phyloP scores from a whole-genome alignment of 179 eudicot species.

The Heliamphora pulchella region DNA sequence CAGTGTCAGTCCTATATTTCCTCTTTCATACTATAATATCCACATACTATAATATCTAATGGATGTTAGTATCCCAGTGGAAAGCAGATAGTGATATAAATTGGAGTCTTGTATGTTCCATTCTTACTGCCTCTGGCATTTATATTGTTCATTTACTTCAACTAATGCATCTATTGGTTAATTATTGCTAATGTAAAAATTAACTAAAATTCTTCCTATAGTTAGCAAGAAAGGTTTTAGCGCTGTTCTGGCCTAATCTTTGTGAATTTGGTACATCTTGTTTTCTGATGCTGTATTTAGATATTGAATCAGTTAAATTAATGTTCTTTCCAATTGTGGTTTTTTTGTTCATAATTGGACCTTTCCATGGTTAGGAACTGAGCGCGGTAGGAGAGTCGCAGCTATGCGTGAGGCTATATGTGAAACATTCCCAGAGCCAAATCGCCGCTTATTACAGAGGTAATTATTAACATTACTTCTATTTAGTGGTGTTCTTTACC shows the following conservation, averaged over 20 bases:
- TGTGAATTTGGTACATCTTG: not conserved
- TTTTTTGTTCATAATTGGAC: not conserved
- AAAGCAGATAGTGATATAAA: too few relatives aligned
- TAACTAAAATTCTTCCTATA: not conserved
- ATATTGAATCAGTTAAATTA: not conserved
- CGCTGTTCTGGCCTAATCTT: constrained; percentile 8
- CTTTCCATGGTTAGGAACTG: constrained; percentile 47
- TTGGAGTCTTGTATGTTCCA: too few relatives aligned
- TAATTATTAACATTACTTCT: constrained; percentile 21
- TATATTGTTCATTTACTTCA: not conserved
- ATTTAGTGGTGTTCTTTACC: not conserved
- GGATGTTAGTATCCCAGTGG: too few relatives aligned
- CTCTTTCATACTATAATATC: too few relatives aligned
- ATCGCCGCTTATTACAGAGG: constrained; percentile 91
- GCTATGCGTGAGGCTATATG: constrained; percentile 82
- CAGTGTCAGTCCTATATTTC: too few relatives aligned
- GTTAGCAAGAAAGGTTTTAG: not conserved
- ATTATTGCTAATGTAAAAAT: not conserved
- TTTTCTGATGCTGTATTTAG: not conserved
- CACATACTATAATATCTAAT: too few relatives aligned
- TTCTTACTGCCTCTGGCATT: not conserved
- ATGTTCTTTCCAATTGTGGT: not conserved
- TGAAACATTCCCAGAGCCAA: constrained; percentile 99
- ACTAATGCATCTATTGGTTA: not conserved
- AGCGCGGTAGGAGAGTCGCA: constrained; percentile 62